Conservation (phyloP, 768 basidiomycete species). For the Russula compacta region DNA sequence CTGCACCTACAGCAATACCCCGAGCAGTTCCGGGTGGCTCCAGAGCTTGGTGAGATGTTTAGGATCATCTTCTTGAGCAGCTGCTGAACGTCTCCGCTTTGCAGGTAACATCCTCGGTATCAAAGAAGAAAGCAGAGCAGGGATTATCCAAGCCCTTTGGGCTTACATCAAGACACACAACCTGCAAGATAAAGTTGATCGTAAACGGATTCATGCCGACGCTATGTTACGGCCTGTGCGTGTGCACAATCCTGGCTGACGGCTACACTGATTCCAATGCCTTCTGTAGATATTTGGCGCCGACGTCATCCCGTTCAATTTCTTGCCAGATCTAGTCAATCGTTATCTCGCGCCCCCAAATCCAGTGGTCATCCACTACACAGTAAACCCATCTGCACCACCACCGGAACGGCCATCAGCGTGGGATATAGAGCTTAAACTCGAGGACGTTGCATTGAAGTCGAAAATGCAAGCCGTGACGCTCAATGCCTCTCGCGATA, state of each 20-base stretch:
- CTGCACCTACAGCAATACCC: constrained; percentile 81
- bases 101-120: constrained; percentile 60
- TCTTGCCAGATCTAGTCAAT: constrained; percentile 79
- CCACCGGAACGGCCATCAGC: constrained; percentile 56
- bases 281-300: constrained; percentile 52
- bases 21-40: constrained; percentile 71
- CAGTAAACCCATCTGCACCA: constrained; percentile 48
- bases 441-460: constrained; percentile 72
- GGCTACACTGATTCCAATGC: constrained; percentile 1
- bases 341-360: constrained; percentile 69
- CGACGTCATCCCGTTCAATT: constrained; percentile 65
- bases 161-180: constrained; percentile 82
- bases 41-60: constrained; percentile 55
- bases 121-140: constrained; percentile 77
- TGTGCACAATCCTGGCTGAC: background rate
- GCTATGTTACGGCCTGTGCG: constrained; percentile 55
- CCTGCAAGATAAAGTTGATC: constrained; percentile 75
- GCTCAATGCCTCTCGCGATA: constrained; percentile 60
- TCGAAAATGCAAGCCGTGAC: constrained; percentile 62
- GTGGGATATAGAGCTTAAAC: constrained; percentile 83
- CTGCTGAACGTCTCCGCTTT: background rate
- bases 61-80: background rate
- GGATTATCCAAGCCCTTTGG: constrained; percentile 80
- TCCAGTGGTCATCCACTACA: constrained; percentile 74
- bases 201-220: constrained; percentile 61